Conservation (phyloP, 2,329 filamentous ascomycete genomes). For the Fusarium sp. region DNA sequence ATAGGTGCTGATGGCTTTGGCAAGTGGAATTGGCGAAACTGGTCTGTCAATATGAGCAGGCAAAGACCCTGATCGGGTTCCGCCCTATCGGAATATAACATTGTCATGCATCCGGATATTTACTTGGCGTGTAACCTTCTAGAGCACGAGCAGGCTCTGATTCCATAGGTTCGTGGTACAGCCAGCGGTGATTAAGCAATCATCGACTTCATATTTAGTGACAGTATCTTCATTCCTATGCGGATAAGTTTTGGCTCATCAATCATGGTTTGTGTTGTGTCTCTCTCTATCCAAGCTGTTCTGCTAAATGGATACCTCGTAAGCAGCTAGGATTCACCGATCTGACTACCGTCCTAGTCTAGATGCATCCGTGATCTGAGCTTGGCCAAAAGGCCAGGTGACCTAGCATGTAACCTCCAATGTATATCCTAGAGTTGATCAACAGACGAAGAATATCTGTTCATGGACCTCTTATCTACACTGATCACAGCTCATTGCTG, state of each 20-base stretch:
- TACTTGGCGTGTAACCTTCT: slow-evolving; percentile 2
- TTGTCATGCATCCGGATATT: background rate
- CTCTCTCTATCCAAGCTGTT: background rate
- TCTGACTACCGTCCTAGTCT: background rate
- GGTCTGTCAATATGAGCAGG: background rate
- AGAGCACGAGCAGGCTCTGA: background rate
- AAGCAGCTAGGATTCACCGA: background rate
- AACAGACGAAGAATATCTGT: background rate
- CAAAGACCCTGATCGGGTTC: background rate
- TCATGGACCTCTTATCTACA: background rate
- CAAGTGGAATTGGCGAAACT: background rate
- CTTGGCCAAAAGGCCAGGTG: background rate
- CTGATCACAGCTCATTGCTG: background rate
- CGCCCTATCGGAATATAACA: slow-evolving; percentile 5
- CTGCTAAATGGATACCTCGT: background rate
- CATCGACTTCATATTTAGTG: background rate
- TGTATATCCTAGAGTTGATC: background rate
- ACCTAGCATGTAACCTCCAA: background rate
- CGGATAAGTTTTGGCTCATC: background rate
- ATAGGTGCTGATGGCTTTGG: background rate
- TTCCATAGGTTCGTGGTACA: background rate
- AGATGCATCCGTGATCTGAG: background rate
- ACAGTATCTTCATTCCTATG: background rate
- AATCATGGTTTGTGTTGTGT: background rate
- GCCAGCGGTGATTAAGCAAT: background rate